Percentiles rank a stretch among this genome's conserved stretches.
phyloP scores from a whole-genome alignment of 2,329 filamentous ascomycete species.

The Pseudogymnoascus sp. region DNA sequence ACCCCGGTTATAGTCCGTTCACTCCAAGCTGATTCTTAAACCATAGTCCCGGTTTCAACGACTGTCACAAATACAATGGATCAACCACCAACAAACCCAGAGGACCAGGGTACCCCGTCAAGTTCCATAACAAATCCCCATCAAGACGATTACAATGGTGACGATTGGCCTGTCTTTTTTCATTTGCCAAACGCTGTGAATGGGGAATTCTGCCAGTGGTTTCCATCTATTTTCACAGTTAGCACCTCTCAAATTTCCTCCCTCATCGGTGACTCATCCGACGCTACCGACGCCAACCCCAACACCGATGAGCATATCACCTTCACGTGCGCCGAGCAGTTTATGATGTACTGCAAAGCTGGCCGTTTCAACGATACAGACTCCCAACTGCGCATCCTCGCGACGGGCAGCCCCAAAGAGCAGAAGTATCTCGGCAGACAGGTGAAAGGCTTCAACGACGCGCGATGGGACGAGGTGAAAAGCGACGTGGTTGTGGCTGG shows the following conservation, averaged over 20 bases:
- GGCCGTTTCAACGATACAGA: conserved; percentile 27
- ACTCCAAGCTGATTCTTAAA: not conserved
- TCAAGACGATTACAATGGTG: not conserved
- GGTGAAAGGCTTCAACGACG: conserved; percentile 23
- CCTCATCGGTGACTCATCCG: conserved; percentile 22
- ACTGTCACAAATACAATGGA: not conserved
- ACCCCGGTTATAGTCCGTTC: not conserved
- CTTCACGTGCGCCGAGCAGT: conserved; percentile 33
- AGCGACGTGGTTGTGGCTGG: conserved; percentile 19
- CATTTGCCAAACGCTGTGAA: conserved; percentile 25
- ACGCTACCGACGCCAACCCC: conserved; percentile 13
- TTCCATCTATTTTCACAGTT: conserved; percentile 25
- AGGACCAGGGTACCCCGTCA: not conserved
- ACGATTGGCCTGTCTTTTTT: conserved; percentile 23
- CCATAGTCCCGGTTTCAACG: not conserved
- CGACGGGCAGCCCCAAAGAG: conserved; percentile 22
- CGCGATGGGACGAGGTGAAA: conserved; percentile 20
- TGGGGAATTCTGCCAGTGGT: conserved; percentile 33
- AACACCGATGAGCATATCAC: conserved; percentile 13
- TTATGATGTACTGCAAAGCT: conserved; percentile 37
- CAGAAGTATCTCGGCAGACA: conserved; percentile 26
- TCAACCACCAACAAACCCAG: not conserved
- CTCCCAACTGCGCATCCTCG: conserved; percentile 21
- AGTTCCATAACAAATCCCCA: not conserved
- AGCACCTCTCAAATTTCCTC: conserved; percentile 22